Base-by-base conservation (phyloP, 306 rosid species). In the Fragaria nilgerrensis region DNA sequence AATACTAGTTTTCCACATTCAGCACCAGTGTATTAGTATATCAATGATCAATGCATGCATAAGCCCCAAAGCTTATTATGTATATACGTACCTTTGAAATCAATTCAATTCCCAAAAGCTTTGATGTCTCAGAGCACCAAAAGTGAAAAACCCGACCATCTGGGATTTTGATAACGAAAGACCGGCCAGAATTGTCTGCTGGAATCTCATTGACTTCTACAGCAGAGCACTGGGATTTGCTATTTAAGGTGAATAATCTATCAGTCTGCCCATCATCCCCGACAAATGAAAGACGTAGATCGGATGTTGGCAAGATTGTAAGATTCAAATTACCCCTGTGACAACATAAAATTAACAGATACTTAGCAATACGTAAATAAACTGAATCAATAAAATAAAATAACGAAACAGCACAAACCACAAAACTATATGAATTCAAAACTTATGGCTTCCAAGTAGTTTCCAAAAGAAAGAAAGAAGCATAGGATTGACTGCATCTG, bases 81-180 rank as follows among this genome's bases (percentile, higher is more conserved):
- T 16, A 34, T 66, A 75, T 59, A 96, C 99, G 37, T 77, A 96
- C 99, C 98, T 96, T 96, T 44, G 76, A 78, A 61, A 92, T 91
- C 85, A 96, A 81, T 70, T 96, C 98, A 63, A 58, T 78, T 58
- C 99, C 99, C 90, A 96, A 82, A 71, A 96, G 97, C 84, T 84
- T 90, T 13, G 98, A 96, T 79, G 88, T 91, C 85, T 96, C 99
- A 41, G 96, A 86, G 86, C 96, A 91, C 99, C 99, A 96, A 82
- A 91, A 92, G 84, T 88, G 88, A 72, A 84, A 83, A 22, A 75
- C 68, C 71, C 56, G 83, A 63, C 85, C 86, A 82, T 80, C 88
- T 66, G 89, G 82, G 22, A 75, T 47, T 68, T 83, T 89, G 43
- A 92, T 49, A 74, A 86, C 75, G 81, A 96, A 91, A 75, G 97